Percentiles rank a stretch among this genome's conserved stretches.
These are phyloP conservation scores for Xerocomus spinulosus DNA, from an alignment of 768 basidiomycete species.

Conservation along the genomic window DNA sequence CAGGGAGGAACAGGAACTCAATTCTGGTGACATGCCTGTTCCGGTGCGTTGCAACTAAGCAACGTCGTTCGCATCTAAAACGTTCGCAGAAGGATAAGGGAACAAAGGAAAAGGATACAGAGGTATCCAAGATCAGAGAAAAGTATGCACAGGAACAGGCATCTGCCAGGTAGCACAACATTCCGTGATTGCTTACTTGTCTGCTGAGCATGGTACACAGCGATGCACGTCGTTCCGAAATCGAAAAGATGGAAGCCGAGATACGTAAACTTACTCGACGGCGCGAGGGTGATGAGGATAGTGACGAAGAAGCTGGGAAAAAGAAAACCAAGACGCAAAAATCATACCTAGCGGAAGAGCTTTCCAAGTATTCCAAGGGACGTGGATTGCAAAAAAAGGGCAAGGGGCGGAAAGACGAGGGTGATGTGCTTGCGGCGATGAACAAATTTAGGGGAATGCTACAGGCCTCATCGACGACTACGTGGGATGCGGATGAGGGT, in stretches of 20 bases:
- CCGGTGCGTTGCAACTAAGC: constrained; percentile 7
- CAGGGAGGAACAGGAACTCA: not conserved
- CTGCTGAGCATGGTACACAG: constrained; percentile 33
- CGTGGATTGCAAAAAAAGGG: constrained; percentile 54
- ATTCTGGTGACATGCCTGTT: not conserved
- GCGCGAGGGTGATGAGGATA: constrained; percentile 51
- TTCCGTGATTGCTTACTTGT: not conserved
- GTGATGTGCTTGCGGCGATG: constrained; percentile 62
- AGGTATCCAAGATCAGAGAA: constrained; percentile 70
- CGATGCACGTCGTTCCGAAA: constrained; percentile 63
- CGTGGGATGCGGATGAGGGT: constrained; percentile 24
- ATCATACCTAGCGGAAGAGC: constrained; percentile 76
- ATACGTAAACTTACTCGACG: constrained; percentile 72
- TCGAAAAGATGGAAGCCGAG: constrained; percentile 84
- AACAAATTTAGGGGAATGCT: constrained; percentile 70
- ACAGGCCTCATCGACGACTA: constrained; percentile 37
- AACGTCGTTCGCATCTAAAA: not conserved
- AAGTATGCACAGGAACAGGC: constrained; percentile 70
- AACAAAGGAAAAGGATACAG: constrained; percentile 32
- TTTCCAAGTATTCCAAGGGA: constrained; percentile 72
- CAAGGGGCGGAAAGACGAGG: constrained; percentile 65
- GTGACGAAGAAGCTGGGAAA: constrained; percentile 57
- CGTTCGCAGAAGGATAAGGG: constrained; percentile 2
- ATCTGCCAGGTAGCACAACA: constrained; percentile 45
- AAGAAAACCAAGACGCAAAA: constrained; percentile 54